Evolutionary conservation across 75 land plant species (phyloP).

Genomic region (Pinus tabuliformis): DNA sequence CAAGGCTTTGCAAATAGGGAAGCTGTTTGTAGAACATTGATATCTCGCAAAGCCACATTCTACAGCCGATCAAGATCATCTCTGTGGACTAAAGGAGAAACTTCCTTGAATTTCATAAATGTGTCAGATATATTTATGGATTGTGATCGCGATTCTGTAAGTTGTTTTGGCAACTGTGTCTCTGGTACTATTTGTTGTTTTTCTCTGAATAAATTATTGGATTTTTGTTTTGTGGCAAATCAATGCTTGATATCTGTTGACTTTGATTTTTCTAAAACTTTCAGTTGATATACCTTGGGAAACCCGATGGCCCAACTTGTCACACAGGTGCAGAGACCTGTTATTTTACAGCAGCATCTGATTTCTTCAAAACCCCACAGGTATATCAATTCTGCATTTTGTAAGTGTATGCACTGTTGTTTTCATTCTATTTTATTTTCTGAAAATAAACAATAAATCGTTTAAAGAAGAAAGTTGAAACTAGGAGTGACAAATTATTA

Average conservation of each 20-base stretch:
- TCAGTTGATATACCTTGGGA: constrained; percentile 90
- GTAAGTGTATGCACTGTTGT: not conserved
- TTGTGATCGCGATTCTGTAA: constrained; percentile 96
- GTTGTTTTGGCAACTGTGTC: constrained; percentile 12
- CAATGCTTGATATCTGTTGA: not conserved
- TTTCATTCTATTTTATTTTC: not conserved
- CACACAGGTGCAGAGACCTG: constrained; percentile 92
- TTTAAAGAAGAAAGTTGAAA: not conserved
- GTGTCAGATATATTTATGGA: constrained; percentile 83
- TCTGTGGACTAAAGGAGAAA: constrained; percentile 97
- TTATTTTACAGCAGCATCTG: constrained; percentile 63
- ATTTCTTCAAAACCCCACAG: constrained; percentile 24
- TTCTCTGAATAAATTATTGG: not conserved
- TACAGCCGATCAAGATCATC: constrained; percentile 80
- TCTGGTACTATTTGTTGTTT: not conserved
- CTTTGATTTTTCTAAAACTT: not conserved
- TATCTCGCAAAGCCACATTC: constrained; percentile 80
- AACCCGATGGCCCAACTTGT: constrained; percentile 96
- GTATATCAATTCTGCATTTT: constrained; percentile 11
- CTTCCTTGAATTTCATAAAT: constrained; percentile 89
- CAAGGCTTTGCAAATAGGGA: constrained; percentile 97
- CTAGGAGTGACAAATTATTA: not conserved
- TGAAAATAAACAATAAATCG: not conserved
- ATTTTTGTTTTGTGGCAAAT: constrained; percentile 1
- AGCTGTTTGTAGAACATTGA: constrained; percentile 69